These are phyloP conservation scores for Vanderwaltozyma polyspora DNA, from an alignment of 805 yeast genomes.

Conservation along the genomic window DNA sequence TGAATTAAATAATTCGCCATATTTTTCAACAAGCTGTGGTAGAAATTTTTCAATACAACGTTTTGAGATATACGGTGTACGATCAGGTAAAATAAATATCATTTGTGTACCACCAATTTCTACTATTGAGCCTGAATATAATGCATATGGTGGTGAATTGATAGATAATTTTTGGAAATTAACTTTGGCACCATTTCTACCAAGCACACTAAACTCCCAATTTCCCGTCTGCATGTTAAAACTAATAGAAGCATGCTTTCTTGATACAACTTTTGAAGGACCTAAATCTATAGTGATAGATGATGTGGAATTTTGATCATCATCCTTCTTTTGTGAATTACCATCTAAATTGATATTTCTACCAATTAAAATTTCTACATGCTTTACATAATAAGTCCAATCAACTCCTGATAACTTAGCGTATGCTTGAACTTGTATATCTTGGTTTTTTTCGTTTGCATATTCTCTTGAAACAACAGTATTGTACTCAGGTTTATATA, in stretches of 20 bases:
- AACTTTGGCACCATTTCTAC: constrained; percentile 88
- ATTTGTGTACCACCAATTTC: constrained; percentile 96
- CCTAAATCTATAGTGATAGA: constrained; percentile 67
- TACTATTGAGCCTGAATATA: constrained; percentile 74
- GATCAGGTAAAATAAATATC: constrained; percentile 94
- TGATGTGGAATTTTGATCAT: background rate
- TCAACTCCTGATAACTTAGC: constrained; percentile 87
- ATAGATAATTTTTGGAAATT: constrained; percentile 45
- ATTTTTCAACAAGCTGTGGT: constrained; percentile 21
- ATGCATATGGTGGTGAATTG: constrained; percentile 35
- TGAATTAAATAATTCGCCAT: too few species aligned
- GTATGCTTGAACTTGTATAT: constrained; percentile 82
- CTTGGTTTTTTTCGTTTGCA: constrained; percentile 52
- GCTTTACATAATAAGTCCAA: constrained; percentile 90
- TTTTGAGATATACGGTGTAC: constrained; percentile 54
- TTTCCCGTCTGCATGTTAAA: constrained; percentile 60
- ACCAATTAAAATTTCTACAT: constrained; percentile 65
- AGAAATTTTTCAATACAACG: constrained; percentile 25
- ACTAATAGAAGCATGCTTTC: constrained; percentile 76
- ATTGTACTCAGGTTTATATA: constrained; percentile 60
- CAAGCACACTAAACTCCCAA: constrained; percentile 77
- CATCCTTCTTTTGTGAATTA: background rate
- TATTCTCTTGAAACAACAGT: constrained; percentile 63
- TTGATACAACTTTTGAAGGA: constrained; percentile 91
- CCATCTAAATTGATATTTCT: constrained; percentile 45